Conservation (phyloP, 2,329 filamentous ascomycete species). For the Cryphonectria carpinicola region DNA sequence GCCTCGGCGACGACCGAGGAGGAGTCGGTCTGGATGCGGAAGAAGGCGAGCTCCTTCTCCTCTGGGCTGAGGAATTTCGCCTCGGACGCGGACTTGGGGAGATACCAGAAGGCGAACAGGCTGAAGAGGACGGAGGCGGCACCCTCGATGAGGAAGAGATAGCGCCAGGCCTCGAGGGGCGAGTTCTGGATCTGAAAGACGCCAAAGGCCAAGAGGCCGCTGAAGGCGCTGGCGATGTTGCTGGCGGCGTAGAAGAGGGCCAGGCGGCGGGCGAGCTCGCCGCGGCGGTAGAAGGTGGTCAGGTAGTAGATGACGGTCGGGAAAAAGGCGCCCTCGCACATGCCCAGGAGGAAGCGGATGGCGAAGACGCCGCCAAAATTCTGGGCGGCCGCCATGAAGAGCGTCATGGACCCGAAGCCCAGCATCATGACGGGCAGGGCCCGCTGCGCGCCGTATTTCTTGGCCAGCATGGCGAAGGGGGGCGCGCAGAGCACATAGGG, state of each 20-base stretch:
- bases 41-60: conserved; percentile 70
- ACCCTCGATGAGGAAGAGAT: conserved; percentile 58
- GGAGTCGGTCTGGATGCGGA: conserved; percentile 76
- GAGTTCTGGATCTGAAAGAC: conserved; percentile 49
- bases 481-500: conserved; percentile 74
- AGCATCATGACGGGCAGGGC: conserved; percentile 70
- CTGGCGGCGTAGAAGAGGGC: conserved; percentile 68
- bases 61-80: conserved; percentile 68
- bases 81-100: conserved; percentile 66
- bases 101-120: conserved; percentile 69
- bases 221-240: conserved; percentile 62
- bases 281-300: conserved; percentile 71
- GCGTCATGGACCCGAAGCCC: conserved; percentile 66
- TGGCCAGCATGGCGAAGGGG: conserved; percentile 67
- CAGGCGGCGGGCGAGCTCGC: conserved; percentile 70
- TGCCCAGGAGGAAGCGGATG: conserved; percentile 70
- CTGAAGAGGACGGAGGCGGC: conserved; percentile 62
- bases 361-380: conserved; percentile 71
- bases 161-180: conserved; percentile 46
- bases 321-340: conserved; percentile 71
- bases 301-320: conserved; percentile 64
- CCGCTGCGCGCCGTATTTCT: conserved; percentile 66
- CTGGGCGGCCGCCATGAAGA: conserved; percentile 58
- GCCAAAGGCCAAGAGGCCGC: conserved; percentile 62
- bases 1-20: conserved; percentile 63